phyloP scores from a whole-genome alignment of 2,329 filamentous ascomycete species.

The Penicillium sp. region DNA sequence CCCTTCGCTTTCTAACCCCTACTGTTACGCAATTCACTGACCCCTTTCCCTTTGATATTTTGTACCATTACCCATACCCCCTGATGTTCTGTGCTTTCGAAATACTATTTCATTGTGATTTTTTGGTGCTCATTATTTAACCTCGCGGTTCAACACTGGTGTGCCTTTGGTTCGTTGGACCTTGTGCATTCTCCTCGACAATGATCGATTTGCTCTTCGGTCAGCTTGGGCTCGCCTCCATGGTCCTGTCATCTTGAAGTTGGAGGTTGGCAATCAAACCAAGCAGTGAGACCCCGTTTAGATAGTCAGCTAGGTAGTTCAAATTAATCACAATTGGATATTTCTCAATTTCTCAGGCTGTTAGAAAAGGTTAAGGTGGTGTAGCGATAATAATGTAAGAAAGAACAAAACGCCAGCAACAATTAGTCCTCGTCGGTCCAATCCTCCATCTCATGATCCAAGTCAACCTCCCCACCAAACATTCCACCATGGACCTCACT shows the following conservation, averaged over 20 bases:
- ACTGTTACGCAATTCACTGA: background rate
- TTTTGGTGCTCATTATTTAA: conserved; percentile 2
- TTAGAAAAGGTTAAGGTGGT: background rate
- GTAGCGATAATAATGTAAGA: too few relatives aligned
- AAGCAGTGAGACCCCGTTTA: background rate
- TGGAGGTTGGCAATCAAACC: background rate
- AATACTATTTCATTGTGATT: conserved; percentile 1
- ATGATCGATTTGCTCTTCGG: background rate
- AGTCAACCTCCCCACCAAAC: conserved; percentile 30
- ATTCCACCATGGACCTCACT: conserved; percentile 18
- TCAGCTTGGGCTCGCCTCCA: background rate
- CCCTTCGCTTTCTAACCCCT: background rate
- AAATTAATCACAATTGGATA: background rate
- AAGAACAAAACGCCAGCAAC: background rate
- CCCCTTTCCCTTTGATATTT: conserved; percentile 13
- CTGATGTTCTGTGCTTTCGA: conserved; percentile 20
- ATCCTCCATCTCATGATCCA: background rate
- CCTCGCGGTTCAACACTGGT: background rate
- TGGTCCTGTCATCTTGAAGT: background rate
- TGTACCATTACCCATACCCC: conserved; percentile 34
- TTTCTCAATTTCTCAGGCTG: background rate
- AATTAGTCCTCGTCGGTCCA: background rate
- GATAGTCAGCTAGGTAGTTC: conserved; percentile 3
- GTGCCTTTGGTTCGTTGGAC: too few relatives aligned
- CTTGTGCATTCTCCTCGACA: background rate